Conservation (phyloP, 73 alveolate genomes). For the Paramecium octaurelia region DNA sequence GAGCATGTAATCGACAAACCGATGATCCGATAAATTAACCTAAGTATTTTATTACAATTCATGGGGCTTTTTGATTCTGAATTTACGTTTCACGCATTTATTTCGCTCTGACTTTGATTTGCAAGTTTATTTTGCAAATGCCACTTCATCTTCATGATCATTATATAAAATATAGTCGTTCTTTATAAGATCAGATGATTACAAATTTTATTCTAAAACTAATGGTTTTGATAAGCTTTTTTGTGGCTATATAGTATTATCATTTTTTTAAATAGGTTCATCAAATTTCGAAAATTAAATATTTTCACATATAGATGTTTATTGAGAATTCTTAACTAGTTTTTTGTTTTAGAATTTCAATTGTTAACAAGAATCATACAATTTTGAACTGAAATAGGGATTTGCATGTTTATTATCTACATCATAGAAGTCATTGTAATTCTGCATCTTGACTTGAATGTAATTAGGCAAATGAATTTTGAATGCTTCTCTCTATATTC, state of each 20-base stretch:
- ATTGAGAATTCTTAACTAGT: not conserved
- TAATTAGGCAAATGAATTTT: not conserved
- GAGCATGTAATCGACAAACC: not conserved
- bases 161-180: not conserved
- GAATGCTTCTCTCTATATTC: slow-evolving; percentile 3
- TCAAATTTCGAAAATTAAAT: not conserved
- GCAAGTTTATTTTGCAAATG: not conserved
- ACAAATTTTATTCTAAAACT: not conserved
- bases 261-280: not conserved
- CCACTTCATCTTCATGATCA: not conserved
- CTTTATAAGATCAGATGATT: not conserved
- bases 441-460: not conserved
- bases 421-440: slow-evolving; percentile 22
- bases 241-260: not conserved
- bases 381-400: not conserved
- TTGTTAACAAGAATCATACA: not conserved
- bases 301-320: not conserved
- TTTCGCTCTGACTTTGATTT: not conserved
- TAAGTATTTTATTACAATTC: not conserved
- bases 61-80: not conserved
- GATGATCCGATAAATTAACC: not conserved
- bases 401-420: not conserved
- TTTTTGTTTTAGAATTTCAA: not conserved
- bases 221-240: not conserved
- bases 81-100: not conserved